These are phyloP conservation scores for Dalechampia spathulata DNA, from an alignment of 441 rosid genomes.

Conservation along the genomic window DNA sequence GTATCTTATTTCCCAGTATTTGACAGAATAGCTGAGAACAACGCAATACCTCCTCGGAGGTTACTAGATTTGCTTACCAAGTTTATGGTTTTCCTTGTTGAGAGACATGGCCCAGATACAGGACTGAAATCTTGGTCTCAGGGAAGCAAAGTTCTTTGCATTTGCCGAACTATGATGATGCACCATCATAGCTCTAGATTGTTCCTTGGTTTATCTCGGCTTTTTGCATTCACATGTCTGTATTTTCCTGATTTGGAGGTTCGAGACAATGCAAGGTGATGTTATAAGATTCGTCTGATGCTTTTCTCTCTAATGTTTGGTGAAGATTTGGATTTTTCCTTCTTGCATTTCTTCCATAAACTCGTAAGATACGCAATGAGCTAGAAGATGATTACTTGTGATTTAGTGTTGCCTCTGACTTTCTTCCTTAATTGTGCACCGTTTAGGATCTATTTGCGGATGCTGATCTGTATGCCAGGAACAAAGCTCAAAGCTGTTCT, in stretches of 20 bases:
- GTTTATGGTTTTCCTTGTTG: slow-evolving; percentile 58
- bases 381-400: slow-evolving; percentile 1
- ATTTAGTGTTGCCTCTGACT: slow-evolving; percentile 5
- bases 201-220: slow-evolving; percentile 71
- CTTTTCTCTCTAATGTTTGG: background rate
- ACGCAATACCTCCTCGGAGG: slow-evolving; percentile 61
- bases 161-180: slow-evolving; percentile 74
- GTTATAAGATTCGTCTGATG: background rate
- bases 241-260: slow-evolving; percentile 93
- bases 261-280: slow-evolving; percentile 85
- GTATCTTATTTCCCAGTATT: slow-evolving; percentile 69
- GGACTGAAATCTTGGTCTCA: slow-evolving; percentile 76
- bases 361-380: background rate
- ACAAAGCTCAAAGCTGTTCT: slow-evolving; percentile 56
- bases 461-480: slow-evolving; percentile 84
- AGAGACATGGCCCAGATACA: slow-evolving; percentile 55
- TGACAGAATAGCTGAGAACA: slow-evolving; percentile 68
- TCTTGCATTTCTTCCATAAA: background rate
- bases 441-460: slow-evolving; percentile 81
- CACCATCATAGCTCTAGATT: slow-evolving; percentile 79
- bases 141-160: slow-evolving; percentile 89
- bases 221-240: slow-evolving; percentile 76
- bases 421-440: slow-evolving; percentile 13
- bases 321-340: background rate
- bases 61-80: slow-evolving; percentile 57